Percentiles rank a stretch among this genome's conserved stretches.
phyloP scores from a whole-genome alignment of 257 asterid species.

The Cinchona pubescens region DNA sequence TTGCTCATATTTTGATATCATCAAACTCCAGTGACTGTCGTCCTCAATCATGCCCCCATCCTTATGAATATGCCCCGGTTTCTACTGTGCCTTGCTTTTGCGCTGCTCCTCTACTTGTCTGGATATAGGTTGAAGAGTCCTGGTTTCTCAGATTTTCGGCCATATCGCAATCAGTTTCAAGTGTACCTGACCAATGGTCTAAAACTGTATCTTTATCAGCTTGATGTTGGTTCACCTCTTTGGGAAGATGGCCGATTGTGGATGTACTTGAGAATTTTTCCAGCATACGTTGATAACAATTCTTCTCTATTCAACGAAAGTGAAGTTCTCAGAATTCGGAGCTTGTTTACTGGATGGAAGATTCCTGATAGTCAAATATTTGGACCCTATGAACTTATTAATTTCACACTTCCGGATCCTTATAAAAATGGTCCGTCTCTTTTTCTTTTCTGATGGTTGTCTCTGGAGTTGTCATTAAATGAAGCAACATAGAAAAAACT shows the following conservation, averaged over 20 bases:
- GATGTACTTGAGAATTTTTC: constrained; percentile 79
- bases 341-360: constrained; percentile 72
- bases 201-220: constrained; percentile 51
- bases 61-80: constrained; percentile 56
- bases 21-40: constrained; percentile 37
- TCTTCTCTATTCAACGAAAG: constrained; percentile 48
- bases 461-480: background rate
- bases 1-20: constrained; percentile 26
- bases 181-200: constrained; percentile 61
- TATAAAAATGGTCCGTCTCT: constrained; percentile 54
- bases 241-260: constrained; percentile 77
- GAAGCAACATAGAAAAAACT: background rate
- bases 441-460: constrained; percentile 5
- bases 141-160: constrained; percentile 65
- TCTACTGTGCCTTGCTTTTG: constrained; percentile 62
- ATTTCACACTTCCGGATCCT: constrained; percentile 68
- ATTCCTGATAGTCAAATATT: constrained; percentile 61
- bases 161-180: constrained; percentile 50
- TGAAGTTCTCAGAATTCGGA: constrained; percentile 60
- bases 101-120: constrained; percentile 68
- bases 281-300: constrained; percentile 28
- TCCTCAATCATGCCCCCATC: constrained; percentile 53
- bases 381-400: constrained; percentile 92
- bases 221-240: constrained; percentile 45
- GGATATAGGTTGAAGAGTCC: constrained; percentile 95